Percentiles rank a stretch among this genome's conserved stretches.
Conservation (phyloP, 1,284 basidiomycete genomes). For the Tilletia walkeri region DNA sequence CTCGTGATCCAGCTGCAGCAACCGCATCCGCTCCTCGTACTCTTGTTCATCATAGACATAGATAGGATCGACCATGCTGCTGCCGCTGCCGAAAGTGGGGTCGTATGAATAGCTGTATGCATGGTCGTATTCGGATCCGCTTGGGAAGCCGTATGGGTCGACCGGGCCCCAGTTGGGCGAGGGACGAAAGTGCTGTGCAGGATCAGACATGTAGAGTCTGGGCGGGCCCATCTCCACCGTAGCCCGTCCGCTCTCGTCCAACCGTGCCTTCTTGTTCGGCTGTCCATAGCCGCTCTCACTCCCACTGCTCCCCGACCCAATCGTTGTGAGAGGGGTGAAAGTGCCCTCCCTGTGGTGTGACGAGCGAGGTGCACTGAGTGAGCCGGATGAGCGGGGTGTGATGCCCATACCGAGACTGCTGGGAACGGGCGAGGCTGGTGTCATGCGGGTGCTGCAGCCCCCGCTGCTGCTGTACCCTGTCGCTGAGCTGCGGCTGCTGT, state of each 20-base stretch:
- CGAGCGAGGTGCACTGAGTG: too few species aligned
- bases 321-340: background rate
- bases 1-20: background rate
- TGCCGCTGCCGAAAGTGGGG: too few species aligned
- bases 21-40: background rate
- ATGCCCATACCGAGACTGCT: slow-evolving; percentile 13
- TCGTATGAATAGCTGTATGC: too few species aligned
- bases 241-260: background rate
- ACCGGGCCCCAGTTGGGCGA: too few species aligned
- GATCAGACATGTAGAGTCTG: too few species aligned
- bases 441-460: background rate
- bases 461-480: background rate
- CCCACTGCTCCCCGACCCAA: background rate
- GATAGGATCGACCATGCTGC: too few species aligned
- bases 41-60: background rate
- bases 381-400: background rate
- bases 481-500: too few species aligned
- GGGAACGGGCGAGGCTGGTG: background rate
- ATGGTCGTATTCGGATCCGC: too few species aligned
- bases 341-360: background rate
- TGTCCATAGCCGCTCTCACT: background rate
- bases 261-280: background rate
- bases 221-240: too few species aligned
- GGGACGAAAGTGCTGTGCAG: too few species aligned
- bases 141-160: too few species aligned